Conservation (phyloP, 208 protist genomes). For the Leishmania braziliensis region DNA sequence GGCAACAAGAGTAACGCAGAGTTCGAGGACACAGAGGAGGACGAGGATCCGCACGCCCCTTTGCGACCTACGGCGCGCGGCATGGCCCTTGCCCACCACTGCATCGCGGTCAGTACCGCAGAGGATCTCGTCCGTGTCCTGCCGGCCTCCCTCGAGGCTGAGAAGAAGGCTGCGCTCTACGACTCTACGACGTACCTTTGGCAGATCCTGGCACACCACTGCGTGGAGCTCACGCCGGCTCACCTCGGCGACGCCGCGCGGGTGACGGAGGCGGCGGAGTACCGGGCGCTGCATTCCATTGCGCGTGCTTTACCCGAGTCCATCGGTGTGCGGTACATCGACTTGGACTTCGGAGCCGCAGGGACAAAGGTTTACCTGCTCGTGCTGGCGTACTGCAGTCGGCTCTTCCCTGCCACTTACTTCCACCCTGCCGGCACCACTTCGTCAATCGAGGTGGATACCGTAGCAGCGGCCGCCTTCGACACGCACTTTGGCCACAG, state of each 20-base stretch:
- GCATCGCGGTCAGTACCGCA: constrained; percentile 59
- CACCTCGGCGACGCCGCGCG: constrained; percentile 69
- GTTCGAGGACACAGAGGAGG: constrained; percentile 30
- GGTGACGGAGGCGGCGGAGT: constrained; percentile 57
- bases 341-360: constrained; percentile 60
- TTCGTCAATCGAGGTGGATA: neutral
- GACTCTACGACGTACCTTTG: constrained; percentile 47
- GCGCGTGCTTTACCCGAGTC: constrained; percentile 59
- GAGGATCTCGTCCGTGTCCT: constrained; percentile 45
- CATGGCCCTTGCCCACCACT: constrained; percentile 60
- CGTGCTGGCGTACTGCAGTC: constrained; percentile 70
- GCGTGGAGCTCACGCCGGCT: constrained; percentile 56
- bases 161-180: constrained; percentile 24
- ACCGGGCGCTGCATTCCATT: constrained; percentile 63
- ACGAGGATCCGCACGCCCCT: constrained; percentile 51
- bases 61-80: constrained; percentile 64
- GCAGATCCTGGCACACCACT: constrained; percentile 43
- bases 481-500: constrained; percentile 22
- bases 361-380: constrained; percentile 76
- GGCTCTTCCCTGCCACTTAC: constrained; percentile 44
- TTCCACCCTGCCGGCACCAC: neutral
- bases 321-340: constrained; percentile 56
- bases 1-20: neutral
- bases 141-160: constrained; percentile 18
- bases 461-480: constrained; percentile 11